These are phyloP conservation scores for Fusarium luffae DNA, from an alignment of 2,329 filamentous ascomycete genomes.

Conservation along the genomic window DNA sequence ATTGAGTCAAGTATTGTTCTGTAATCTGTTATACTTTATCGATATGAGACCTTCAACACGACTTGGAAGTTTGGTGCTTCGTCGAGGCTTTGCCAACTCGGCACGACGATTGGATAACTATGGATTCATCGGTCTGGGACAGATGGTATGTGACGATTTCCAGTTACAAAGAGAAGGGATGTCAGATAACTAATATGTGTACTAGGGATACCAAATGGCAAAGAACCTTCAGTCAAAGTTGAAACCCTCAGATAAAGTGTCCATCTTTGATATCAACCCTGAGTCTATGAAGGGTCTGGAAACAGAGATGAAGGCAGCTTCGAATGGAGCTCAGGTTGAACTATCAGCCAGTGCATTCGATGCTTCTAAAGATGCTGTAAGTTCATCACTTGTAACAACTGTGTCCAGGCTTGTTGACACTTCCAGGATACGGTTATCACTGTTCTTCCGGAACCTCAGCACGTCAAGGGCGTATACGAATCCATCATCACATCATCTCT, in stretches of 20 bases:
- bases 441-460: slow-evolving; percentile 86
- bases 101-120: slow-evolving; percentile 62
- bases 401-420: slow-evolving; percentile 9
- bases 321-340: slow-evolving; percentile 59
- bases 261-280: slow-evolving; percentile 68
- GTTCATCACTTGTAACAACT: slow-evolving; percentile 42
- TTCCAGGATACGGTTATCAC: slow-evolving; percentile 85
- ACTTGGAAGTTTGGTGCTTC: slow-evolving; percentile 50
- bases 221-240: slow-evolving; percentile 70
- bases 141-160: slow-evolving; percentile 61
- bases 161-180: not conserved
- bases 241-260: slow-evolving; percentile 60
- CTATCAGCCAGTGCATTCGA: slow-evolving; percentile 59
- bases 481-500: slow-evolving; percentile 73
- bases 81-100: slow-evolving; percentile 63
- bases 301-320: slow-evolving; percentile 58
- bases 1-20: not conserved
- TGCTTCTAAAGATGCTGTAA: slow-evolving; percentile 64
- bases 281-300: slow-evolving; percentile 59
- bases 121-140: slow-evolving; percentile 69
- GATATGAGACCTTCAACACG: slow-evolving; percentile 40
- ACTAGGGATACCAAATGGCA: slow-evolving; percentile 71
- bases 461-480: slow-evolving; percentile 85
- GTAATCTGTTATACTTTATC: not conserved
- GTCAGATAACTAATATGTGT: not conserved